These are phyloP conservation scores for Russula ochroleuca DNA, from an alignment of 768 basidiomycete species.

Conservation along the genomic window DNA sequence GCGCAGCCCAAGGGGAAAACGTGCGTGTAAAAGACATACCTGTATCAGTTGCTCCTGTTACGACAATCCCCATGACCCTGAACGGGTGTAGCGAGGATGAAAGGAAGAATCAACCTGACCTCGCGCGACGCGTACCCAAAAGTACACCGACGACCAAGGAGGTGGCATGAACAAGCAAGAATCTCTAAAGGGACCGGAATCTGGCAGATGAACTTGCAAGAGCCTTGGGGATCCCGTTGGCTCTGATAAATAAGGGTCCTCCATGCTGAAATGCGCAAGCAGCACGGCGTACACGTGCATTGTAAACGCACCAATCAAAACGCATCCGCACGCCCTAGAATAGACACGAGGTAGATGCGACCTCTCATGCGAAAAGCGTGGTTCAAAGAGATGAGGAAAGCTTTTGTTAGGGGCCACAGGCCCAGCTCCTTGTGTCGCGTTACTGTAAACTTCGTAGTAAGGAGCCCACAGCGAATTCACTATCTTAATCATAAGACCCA, in stretches of 20 bases:
- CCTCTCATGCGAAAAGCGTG: neutral
- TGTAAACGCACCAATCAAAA: constrained; percentile 1
- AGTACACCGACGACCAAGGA: neutral
- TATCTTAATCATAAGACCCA: neutral
- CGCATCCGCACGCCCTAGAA: neutral
- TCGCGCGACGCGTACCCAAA: neutral
- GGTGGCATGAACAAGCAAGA: neutral
- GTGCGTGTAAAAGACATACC: constrained; percentile 1
- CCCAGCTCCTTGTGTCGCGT: neutral
- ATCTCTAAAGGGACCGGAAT: neutral
- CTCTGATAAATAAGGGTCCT: constrained; percentile 1
- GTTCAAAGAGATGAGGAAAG: neutral
- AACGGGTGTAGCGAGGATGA: neutral
- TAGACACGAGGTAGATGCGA: constrained; percentile 6
- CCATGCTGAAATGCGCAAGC: constrained; percentile 5
- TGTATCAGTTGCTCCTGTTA: neutral
- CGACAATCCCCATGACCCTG: neutral
- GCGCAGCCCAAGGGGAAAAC: neutral
- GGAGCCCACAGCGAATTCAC: neutral
- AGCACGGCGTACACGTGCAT: constrained; percentile 16
- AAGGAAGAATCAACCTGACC: neutral
- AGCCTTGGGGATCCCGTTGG: neutral
- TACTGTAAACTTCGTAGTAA: neutral
- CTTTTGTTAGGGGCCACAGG: neutral
- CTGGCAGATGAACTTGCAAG: neutral